Conservation (phyloP, 495 filamentous ascomycete genomes). For the Penicillium riverlandense region DNA sequence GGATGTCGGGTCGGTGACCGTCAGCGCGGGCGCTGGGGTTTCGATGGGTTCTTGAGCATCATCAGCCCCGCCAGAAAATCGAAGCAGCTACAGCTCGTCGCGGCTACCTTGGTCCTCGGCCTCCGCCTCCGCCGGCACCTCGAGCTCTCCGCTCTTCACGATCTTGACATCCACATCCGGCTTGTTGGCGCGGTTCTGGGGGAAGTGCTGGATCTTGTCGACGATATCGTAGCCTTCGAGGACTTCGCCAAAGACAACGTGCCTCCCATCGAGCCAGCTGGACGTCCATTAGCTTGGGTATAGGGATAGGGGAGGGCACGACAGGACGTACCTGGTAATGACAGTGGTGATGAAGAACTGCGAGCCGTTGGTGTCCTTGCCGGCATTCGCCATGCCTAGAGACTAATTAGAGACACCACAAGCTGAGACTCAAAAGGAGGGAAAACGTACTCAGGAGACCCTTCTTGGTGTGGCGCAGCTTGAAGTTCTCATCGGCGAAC, state of each 20-base stretch:
- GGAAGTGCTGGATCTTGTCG: conserved; percentile 74
- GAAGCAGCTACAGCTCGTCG: conserved; percentile 68
- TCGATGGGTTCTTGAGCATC: conserved; percentile 19
- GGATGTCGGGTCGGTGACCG: not conserved
- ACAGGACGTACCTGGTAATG: conserved; percentile 59
- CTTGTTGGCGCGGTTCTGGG: conserved; percentile 66
- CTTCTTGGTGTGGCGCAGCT: conserved; percentile 77
- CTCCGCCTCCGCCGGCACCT: conserved; percentile 50
- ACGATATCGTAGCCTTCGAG: conserved; percentile 89
- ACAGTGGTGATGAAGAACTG: conserved; percentile 97
- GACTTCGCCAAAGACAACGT: conserved; percentile 90
- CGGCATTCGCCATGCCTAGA: conserved; percentile 92
- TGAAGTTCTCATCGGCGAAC: conserved; percentile 99
- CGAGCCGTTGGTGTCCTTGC: conserved; percentile 95
- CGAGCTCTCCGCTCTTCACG: conserved; percentile 86
- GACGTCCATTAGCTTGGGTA: no score
- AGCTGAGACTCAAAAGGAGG: not conserved
- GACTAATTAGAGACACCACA: conserved; percentile 26
- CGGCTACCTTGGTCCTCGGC: conserved; percentile 84
- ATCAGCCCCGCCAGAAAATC: conserved; percentile 21
- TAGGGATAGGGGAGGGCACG: no score
- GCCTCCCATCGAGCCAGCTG: conserved; percentile 82
- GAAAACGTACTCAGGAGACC: conserved; percentile 50
- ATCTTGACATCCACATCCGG: conserved; percentile 76
- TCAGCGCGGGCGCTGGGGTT: conserved; percentile 13